These are phyloP conservation scores for Microcyclosporella mali DNA, from an alignment of 2,329 filamentous ascomycete genomes.

Conservation along the genomic window DNA sequence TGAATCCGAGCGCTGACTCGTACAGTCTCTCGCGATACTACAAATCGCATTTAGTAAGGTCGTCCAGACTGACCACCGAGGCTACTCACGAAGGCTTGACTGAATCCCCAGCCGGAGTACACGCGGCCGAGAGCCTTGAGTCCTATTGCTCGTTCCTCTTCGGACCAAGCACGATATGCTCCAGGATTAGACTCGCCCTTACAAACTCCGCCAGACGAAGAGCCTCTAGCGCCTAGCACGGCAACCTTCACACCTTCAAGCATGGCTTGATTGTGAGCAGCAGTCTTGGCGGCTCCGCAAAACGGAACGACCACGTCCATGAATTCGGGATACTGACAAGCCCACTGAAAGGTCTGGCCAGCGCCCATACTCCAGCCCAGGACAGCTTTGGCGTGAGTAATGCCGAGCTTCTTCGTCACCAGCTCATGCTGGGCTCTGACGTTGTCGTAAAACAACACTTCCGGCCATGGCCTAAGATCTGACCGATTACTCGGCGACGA, in stretches of 20 bases:
- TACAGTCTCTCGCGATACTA: conserved; percentile 63
- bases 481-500: conserved; percentile 57
- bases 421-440: conserved; percentile 61
- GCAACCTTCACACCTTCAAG: conserved; percentile 59
- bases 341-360: conserved; percentile 49
- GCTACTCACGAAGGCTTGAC: conserved; percentile 57
- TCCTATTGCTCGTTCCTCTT: conserved; percentile 49
- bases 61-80: too few relatives aligned
- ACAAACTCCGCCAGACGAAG: conserved; percentile 47
- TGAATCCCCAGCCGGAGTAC: conserved; percentile 78
- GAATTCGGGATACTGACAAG: conserved; percentile 44
- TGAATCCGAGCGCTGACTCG: conserved; percentile 58
- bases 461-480: conserved; percentile 52
- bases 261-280: conserved; percentile 62
- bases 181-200: conserved; percentile 39
- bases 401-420: conserved; percentile 56
- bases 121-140: conserved; percentile 61
- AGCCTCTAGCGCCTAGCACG: conserved; percentile 53
- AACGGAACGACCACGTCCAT: conserved; percentile 61
- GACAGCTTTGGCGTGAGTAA: conserved; percentile 57
- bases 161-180: conserved; percentile 23
- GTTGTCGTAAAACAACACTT: conserved; percentile 62
- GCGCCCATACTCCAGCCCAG: conserved; percentile 68
- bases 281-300: conserved; percentile 59
- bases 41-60: too few relatives aligned